Conservation (phyloP, 1,139 yeast genomes). For the Nakaseomyces nivariensis region DNA sequence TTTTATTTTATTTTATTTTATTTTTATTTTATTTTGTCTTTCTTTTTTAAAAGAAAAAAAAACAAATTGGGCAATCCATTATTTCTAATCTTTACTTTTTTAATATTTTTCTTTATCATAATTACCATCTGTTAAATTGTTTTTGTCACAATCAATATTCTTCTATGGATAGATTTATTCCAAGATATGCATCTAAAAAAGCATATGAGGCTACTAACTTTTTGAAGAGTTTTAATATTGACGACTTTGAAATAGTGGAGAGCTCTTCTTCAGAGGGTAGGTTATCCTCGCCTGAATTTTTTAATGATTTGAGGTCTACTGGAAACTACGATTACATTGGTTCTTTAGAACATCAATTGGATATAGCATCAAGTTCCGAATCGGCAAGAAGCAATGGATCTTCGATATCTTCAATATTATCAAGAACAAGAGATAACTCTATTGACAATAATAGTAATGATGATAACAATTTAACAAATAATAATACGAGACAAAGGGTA, state of each 20-base stretch:
- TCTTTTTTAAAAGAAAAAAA: no score
- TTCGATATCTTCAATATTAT: slow-evolving; percentile 5
- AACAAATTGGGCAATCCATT: no score
- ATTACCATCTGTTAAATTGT: no score
- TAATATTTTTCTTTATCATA: neutral
- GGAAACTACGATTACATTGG: slow-evolving; percentile 12
- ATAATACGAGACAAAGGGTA: neutral
- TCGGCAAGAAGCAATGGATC: neutral
- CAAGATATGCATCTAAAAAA: slow-evolving; percentile 24
- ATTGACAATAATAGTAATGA: slow-evolving; percentile 5
- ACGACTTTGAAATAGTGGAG: slow-evolving; percentile 10
- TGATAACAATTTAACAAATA: neutral
- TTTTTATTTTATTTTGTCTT: no score
- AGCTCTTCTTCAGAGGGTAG: slow-evolving; percentile 21
- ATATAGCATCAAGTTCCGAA: neutral
- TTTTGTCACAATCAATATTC: neutral
- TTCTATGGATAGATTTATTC: slow-evolving; percentile 30
- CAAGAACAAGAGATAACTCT: slow-evolving; percentile 11
- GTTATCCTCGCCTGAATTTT: slow-evolving; percentile 26
- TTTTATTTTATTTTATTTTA: no score
- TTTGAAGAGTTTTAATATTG: slow-evolving; percentile 11
- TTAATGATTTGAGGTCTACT: slow-evolving; percentile 19
- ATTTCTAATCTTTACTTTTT: neutral
- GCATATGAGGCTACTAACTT: slow-evolving; percentile 22
- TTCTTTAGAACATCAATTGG: neutral